phyloP scores from a whole-genome alignment of 2,329 filamentous ascomycete genomes.

The Pseudogymnoascus sp. region DNA sequence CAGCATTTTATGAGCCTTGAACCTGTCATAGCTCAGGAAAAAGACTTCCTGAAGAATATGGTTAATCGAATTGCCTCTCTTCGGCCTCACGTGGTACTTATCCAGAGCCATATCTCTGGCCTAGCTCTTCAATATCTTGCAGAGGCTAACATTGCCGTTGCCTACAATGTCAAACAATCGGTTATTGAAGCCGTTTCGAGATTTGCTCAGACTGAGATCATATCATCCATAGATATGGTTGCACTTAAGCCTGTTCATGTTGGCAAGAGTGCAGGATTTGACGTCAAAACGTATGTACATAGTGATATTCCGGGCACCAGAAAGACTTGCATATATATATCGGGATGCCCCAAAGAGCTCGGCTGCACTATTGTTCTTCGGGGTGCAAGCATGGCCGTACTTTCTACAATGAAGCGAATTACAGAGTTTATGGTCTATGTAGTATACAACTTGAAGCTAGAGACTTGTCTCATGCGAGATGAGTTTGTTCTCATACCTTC shows the following conservation, averaged over 20 bases:
- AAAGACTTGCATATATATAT: constrained; percentile 94
- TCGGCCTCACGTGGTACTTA: constrained; percentile 77
- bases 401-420: constrained; percentile 80
- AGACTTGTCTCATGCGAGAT: constrained; percentile 89
- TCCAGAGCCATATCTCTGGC: constrained; percentile 86
- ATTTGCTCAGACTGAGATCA: constrained; percentile 84
- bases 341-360: constrained; percentile 79
- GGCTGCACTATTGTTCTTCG: constrained; percentile 92
- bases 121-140: constrained; percentile 82
- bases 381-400: constrained; percentile 62
- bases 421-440: constrained; percentile 99
- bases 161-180: constrained; percentile 92
- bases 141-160: constrained; percentile 83
- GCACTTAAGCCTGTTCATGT: constrained; percentile 66
- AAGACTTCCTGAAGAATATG: constrained; percentile 84
- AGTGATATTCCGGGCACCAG: constrained; percentile 64
- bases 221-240: constrained; percentile 91
- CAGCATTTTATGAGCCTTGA: constrained; percentile 97
- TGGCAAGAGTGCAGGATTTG: constrained; percentile 77
- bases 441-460: constrained; percentile 92
- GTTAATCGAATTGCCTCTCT: constrained; percentile 85
- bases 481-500: constrained; percentile 80
- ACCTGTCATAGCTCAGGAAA: constrained; percentile 92
- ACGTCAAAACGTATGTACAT: constrained; percentile 91
- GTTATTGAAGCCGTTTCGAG: constrained; percentile 92